Evolutionary conservation across 2,329 filamentous ascomycete genomes (phyloP).

Genomic region (Scortechinia acanthostroma): DNA sequence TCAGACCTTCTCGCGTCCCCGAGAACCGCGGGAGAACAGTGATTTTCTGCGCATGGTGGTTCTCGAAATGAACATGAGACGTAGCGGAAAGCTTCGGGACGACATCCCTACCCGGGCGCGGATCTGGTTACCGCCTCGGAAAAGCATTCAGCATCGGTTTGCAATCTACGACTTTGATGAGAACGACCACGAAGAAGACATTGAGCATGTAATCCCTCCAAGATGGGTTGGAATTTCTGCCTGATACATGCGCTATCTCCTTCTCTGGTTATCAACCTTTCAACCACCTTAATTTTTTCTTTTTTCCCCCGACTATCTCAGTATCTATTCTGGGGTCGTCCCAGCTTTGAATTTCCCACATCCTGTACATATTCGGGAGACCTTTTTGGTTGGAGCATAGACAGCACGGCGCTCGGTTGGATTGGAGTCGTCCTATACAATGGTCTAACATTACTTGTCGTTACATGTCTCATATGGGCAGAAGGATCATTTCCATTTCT

Average conservation of each 20-base stretch:
- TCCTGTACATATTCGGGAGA: too few species aligned
- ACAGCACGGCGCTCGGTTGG: too few species aligned
- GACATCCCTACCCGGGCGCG: slow-evolving; percentile 43
- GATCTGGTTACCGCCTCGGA: slow-evolving; percentile 51
- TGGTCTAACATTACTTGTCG: too few species aligned
- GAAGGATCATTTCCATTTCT: too few species aligned
- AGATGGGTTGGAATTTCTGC: background rate
- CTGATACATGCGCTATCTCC: background rate
- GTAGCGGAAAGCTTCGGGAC: slow-evolving; percentile 51
- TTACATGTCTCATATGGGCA: too few species aligned
- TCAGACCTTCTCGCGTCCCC: slow-evolving; percentile 37
- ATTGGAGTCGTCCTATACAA: too few species aligned
- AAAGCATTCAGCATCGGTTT: background rate
- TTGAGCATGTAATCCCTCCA: background rate
- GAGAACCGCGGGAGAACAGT: slow-evolving; percentile 57
- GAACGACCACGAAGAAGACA: background rate
- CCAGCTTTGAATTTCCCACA: too few species aligned
- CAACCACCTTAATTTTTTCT: background rate
- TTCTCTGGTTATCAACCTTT: background rate
- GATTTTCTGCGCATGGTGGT: slow-evolving; percentile 59
- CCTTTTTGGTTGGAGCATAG: too few species aligned
- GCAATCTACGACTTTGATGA: background rate
- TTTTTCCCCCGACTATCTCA: too few species aligned
- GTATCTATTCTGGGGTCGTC: too few species aligned
- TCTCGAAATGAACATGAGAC: slow-evolving; percentile 63